A percentile compares a stretch with the other conserved stretches of the same genome.
Evolutionary conservation across 768 basidiomycete species (phyloP).

Genomic region (Hericium alpestre): DNA sequence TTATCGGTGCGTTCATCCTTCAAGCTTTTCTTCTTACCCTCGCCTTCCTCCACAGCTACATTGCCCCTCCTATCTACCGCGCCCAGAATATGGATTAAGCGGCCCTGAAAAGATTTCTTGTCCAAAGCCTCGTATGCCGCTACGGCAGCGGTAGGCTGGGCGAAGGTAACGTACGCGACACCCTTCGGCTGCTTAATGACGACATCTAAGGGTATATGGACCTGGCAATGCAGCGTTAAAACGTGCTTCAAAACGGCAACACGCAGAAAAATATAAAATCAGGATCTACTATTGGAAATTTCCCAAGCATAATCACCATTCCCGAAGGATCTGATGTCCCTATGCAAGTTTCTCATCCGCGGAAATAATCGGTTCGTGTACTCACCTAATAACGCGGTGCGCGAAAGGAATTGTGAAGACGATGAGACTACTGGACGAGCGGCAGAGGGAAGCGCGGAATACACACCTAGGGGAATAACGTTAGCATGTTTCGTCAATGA

Average conservation of each 20-base stretch:
- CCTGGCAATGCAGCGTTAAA: conserved; percentile 21
- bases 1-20: conserved; percentile 51
- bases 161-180: conserved; percentile 50
- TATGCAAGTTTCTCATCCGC: conserved; percentile 38
- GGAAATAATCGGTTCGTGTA: background rate
- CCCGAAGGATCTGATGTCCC: conserved; percentile 58
- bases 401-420: background rate
- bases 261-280: background rate
- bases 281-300: conserved; percentile 12
- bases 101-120: conserved; percentile 80
- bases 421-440: background rate
- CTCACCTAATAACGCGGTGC: conserved; percentile 28
- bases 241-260: background rate
- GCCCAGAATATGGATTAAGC: conserved; percentile 81
- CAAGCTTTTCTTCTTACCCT: conserved; percentile 38
- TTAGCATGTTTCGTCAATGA: conserved; percentile 3
- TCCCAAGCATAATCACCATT: conserved; percentile 36
- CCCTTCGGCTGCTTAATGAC: conserved; percentile 43
- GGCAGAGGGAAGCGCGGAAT: conserved; percentile 1
- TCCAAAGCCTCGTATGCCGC: conserved; percentile 73
- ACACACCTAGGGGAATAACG: conserved; percentile 3
- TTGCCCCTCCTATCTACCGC: conserved; percentile 60
- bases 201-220: conserved; percentile 47
- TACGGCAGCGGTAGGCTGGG: conserved; percentile 36
- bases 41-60: conserved; percentile 30